Percentiles rank a stretch among this genome's conserved stretches.
Conservation (phyloP, 306 rosid genomes). For the Trichosanthes truncata region DNA sequence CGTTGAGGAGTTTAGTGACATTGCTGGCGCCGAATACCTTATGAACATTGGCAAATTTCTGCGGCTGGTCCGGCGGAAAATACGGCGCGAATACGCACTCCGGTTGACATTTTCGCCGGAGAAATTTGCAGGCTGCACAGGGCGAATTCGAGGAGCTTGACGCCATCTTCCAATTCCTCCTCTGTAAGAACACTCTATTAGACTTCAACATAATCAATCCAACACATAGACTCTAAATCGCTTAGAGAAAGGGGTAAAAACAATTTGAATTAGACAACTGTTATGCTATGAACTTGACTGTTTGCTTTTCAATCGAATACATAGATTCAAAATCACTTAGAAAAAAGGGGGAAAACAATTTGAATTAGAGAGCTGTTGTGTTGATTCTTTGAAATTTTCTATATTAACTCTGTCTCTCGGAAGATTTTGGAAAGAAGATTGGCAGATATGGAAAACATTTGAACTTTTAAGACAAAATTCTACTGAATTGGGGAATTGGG, state of each 20-base stretch:
- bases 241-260: background rate
- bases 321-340: background rate
- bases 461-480: background rate
- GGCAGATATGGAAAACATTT: background rate
- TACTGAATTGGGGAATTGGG: background rate
- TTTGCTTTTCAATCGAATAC: background rate
- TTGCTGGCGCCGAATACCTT: conserved; percentile 93
- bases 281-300: background rate
- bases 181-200: conserved; percentile 9
- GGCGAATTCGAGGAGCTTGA: conserved; percentile 48
- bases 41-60: conserved; percentile 86
- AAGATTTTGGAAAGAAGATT: background rate
- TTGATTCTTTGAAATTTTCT: background rate
- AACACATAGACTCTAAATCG: background rate
- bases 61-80: conserved; percentile 96
- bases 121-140: conserved; percentile 94
- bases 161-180: conserved; percentile 28
- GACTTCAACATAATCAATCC: background rate
- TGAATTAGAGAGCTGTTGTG: background rate
- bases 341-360: background rate
- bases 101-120: conserved; percentile 86
- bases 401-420: background rate
- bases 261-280: background rate
- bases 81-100: conserved; percentile 95
- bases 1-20: conserved; percentile 82